Evolutionary conservation across 345 rosid genomes (phyloP), one percentile per base, ranked within the genome.

Genomic region (Eucalyptus shirleyi): DNA sequence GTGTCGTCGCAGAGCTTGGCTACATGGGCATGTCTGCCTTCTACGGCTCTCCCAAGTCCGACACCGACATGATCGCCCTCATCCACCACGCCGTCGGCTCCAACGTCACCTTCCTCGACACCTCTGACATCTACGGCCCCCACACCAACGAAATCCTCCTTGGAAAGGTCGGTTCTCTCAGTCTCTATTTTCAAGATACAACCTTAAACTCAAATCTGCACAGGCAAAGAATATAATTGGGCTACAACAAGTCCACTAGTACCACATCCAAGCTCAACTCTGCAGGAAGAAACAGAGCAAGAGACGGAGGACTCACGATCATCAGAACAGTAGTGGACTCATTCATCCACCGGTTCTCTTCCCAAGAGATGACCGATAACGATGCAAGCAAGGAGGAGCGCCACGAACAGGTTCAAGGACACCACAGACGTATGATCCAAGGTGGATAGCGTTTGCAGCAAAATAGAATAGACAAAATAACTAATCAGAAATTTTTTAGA

Each of bases 341-440:
- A 77, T 96, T 97, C 97, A 98, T 95, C 99, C 99, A 98, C 47
- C 98, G 94, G 69, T 91, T 95, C 94, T 98, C 99, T 88, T 98
- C 99, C 99, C 88, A 98, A 91, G 86, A 98, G 98, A 91, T 98
- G 99, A 40, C 99, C 99, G 87, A 98, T 91, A 50, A 98, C 98
- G 85, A 98, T 98, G 91, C 99, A 98, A 88, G 95, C 98, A 67
- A 99, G 97, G 17, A 98, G 98, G 92, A 97, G 97, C 7, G 98
- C 97, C 80, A 96, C 98, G 45, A 97, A 98, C 86, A 98, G 91
- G 93, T 96, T 97, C 92, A 98, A 90, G 16, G 99, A 94, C 59
- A 96, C 99, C 91, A 98, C 98, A 4, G 97, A 96, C 59, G 95
- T 91, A 89, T 98, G 97, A 91, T 97, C 99, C 59, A 98, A 98